phyloP scores from a whole-genome alignment of 495 filamentous ascomycete species.

The Amphirosellinia nigrospora region DNA sequence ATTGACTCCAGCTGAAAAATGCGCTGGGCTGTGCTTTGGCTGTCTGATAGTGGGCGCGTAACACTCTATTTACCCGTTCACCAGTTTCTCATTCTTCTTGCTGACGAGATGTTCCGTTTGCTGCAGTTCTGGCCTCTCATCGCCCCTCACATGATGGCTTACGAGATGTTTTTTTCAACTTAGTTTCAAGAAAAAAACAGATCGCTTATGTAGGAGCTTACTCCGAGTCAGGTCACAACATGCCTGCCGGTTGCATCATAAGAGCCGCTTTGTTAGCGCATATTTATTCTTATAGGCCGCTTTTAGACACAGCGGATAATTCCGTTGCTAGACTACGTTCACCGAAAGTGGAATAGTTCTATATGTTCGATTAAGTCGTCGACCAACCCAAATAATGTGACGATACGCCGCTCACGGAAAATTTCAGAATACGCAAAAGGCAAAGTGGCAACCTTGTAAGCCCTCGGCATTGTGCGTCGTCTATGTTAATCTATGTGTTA shows the following conservation, averaged over 20 bases:
- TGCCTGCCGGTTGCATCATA: background rate
- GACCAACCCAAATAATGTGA: background rate
- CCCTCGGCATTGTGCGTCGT: background rate
- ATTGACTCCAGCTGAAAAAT: background rate
- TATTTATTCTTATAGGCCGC: background rate
- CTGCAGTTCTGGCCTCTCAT: background rate
- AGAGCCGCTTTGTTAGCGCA: background rate
- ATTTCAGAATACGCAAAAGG: background rate
- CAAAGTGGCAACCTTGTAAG: background rate
- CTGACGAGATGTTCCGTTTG: background rate
- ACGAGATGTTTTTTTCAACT: background rate
- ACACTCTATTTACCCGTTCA: too few species aligned
- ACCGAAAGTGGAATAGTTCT: background rate
- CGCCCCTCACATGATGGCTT: background rate
- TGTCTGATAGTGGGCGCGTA: too few species aligned
- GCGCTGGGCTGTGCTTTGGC: too few species aligned
- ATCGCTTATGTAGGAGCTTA: background rate
- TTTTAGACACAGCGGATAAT: too few species aligned
- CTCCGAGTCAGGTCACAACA: background rate
- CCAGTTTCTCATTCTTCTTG: background rate
- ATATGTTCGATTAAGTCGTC: background rate
- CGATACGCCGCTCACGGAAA: background rate
- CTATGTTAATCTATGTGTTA: background rate
- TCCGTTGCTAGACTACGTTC: background rate
- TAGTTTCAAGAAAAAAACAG: background rate